Conservation (phyloP, 805 yeast genomes). For the Metschnikowia anglica region DNA sequence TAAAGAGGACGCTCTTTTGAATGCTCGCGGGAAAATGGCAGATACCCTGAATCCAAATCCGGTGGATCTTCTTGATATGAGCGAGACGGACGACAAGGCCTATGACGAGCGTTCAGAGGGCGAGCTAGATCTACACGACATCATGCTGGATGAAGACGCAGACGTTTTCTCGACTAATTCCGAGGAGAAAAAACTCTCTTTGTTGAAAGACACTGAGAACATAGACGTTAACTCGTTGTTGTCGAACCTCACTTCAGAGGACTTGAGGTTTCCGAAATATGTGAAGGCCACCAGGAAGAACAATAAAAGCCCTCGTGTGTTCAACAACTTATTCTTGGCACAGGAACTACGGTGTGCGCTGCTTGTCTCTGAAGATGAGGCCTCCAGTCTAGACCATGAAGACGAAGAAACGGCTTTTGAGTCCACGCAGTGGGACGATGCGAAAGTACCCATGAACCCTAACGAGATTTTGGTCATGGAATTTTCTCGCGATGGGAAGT, state of each 20-base stretch:
- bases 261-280: slow-evolving; percentile 54
- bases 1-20: too few species aligned
- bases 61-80: background rate
- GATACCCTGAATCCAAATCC: background rate
- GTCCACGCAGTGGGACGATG: slow-evolving; percentile 1
- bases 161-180: slow-evolving; percentile 12
- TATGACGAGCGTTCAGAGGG: slow-evolving; percentile 15
- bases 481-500: slow-evolving; percentile 79
- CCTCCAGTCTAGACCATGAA: background rate
- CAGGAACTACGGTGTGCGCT: slow-evolving; percentile 45
- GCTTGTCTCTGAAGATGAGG: background rate
- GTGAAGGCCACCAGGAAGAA: slow-evolving; percentile 49
- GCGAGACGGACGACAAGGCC: slow-evolving; percentile 4
- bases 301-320: slow-evolving; percentile 44
- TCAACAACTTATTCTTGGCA: slow-evolving; percentile 58
- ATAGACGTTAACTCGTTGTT: slow-evolving; percentile 25
- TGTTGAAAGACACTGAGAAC: slow-evolving; percentile 12
- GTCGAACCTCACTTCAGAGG: slow-evolving; percentile 34
- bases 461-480: slow-evolving; percentile 70
- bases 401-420: background rate
- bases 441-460: slow-evolving; percentile 15
- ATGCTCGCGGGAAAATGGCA: too few species aligned
- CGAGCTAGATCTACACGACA: slow-evolving; percentile 17
- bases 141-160: slow-evolving; percentile 19
- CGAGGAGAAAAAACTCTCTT: slow-evolving; percentile 20